Conservation (phyloP, 192 early-diverging fungal genomes). For the Gamsiella multidivaricata region DNA sequence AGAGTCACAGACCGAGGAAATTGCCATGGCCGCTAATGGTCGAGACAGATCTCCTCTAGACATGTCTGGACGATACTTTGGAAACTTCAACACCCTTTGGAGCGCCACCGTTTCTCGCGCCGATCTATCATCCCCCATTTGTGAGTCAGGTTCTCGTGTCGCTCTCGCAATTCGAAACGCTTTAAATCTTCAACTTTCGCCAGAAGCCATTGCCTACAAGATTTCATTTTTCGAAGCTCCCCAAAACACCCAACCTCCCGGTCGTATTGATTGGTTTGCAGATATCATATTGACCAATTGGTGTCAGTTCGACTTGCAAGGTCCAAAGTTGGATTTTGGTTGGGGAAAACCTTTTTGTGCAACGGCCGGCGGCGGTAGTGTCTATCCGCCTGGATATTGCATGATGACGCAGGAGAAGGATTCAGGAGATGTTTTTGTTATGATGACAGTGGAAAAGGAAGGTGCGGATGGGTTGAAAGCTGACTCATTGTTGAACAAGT, state of each 20-base stretch:
- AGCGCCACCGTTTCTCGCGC: slow-evolving; percentile 24
- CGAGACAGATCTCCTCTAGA: slow-evolving; percentile 39
- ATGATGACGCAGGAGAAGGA: slow-evolving; percentile 48
- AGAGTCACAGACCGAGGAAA: slow-evolving; percentile 28
- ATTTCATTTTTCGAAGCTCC: slow-evolving; percentile 50
- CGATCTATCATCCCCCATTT: slow-evolving; percentile 21
- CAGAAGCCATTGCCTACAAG: slow-evolving; percentile 47
- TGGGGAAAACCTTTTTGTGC: slow-evolving; percentile 50
- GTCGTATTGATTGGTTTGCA: slow-evolving; percentile 38
- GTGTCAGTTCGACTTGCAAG: slow-evolving; percentile 52
- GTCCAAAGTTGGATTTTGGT: slow-evolving; percentile 48
- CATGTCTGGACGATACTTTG: slow-evolving; percentile 49
- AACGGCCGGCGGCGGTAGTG: slow-evolving; percentile 26
- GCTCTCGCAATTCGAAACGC: slow-evolving; percentile 38
- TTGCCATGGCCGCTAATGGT: slow-evolving; percentile 52
- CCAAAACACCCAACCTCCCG: slow-evolving; percentile 28
- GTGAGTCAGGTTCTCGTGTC: slow-evolving; percentile 35
- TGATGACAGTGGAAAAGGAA: slow-evolving; percentile 44
- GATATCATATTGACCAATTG: slow-evolving; percentile 55
- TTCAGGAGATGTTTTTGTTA: slow-evolving; percentile 30
- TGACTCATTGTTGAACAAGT: slow-evolving; percentile 47
- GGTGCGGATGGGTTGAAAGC: slow-evolving; percentile 24
- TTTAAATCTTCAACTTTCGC: slow-evolving; percentile 34
- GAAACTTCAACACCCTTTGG: slow-evolving; percentile 55
- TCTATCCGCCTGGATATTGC: slow-evolving; percentile 49